These are phyloP conservation scores for Dactylonectria estremocensis DNA, from an alignment of 2,329 filamentous ascomycete genomes.

Conservation along the genomic window DNA sequence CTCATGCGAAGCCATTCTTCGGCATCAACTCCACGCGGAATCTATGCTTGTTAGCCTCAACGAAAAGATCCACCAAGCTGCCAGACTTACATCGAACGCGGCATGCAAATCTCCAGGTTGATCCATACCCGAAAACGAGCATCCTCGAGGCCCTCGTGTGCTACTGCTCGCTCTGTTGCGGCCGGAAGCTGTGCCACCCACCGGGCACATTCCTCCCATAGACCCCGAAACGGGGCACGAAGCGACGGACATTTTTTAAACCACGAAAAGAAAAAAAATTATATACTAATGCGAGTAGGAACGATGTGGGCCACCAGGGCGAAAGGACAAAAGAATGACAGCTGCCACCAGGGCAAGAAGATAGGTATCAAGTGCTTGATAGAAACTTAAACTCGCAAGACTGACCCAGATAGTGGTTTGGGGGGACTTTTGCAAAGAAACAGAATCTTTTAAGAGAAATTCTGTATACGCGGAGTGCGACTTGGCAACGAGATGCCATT, in stretches of 20 bases:
- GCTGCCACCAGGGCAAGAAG: slow-evolving; percentile 33
- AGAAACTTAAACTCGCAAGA: background rate
- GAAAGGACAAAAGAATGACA: slow-evolving; percentile 4
- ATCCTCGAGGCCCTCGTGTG: slow-evolving; percentile 33
- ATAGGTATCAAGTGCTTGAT: background rate
- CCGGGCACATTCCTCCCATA: slow-evolving; percentile 44
- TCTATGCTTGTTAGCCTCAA: slow-evolving; percentile 48
- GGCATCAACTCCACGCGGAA: slow-evolving; percentile 61
- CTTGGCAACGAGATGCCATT: background rate
- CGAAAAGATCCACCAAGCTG: fast-evolving
- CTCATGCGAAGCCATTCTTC: slow-evolving; percentile 63
- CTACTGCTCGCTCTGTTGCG: slow-evolving; percentile 14
- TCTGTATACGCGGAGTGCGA: background rate
- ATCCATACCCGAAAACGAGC: slow-evolving; percentile 35
- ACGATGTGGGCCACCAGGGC: slow-evolving; percentile 36
- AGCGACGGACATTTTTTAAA: slow-evolving; percentile 47
- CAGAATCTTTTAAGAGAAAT: slow-evolving; percentile 4
- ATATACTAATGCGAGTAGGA: background rate
- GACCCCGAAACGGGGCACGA: slow-evolving; percentile 54
- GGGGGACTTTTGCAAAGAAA: slow-evolving; percentile 3
- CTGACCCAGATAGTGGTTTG: background rate
- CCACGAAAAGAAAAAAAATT: background rate
- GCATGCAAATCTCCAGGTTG: slow-evolving; percentile 42
- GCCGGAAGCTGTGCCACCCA: slow-evolving; percentile 6
- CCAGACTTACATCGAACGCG: slow-evolving; percentile 38